Conservation (phyloP, 805 yeast species). For the Vanderwaltozyma tropicalis region DNA sequence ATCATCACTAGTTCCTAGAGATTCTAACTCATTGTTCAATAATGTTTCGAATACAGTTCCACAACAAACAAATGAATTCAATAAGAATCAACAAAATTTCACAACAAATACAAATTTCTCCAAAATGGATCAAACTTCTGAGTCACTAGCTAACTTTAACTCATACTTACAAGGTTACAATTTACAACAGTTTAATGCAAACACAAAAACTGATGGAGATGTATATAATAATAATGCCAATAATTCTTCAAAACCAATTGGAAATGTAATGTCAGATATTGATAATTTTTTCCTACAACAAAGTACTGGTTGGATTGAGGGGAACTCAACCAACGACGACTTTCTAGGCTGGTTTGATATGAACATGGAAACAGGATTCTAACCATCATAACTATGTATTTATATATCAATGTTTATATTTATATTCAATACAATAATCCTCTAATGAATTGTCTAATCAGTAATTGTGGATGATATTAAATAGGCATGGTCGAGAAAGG, state of each 20-base stretch:
- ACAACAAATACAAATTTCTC: too few relatives aligned
- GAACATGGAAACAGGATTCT: slow-evolving; percentile 58
- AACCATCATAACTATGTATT: not conserved
- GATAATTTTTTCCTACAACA: slow-evolving; percentile 70
- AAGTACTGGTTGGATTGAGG: slow-evolving; percentile 77
- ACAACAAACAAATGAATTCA: not conserved
- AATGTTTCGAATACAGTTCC: not conserved
- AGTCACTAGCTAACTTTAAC: too few relatives aligned
- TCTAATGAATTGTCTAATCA: too few relatives aligned
- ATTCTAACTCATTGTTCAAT: not conserved
- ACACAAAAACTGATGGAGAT: too few relatives aligned
- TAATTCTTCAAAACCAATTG: not conserved
- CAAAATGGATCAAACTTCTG: too few relatives aligned
- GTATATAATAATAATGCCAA: not conserved
- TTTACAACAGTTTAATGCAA: too few relatives aligned
- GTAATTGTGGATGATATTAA: too few relatives aligned
- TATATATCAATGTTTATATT: not conserved
- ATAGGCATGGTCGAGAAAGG: too few relatives aligned
- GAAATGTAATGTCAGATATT: slow-evolving; percentile 16
- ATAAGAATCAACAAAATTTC: too few relatives aligned
- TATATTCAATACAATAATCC: too few relatives aligned
- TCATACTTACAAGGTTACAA: too few relatives aligned
- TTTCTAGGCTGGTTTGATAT: slow-evolving; percentile 90
- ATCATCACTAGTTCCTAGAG: not conserved
- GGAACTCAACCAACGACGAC: slow-evolving; percentile 56